These are phyloP conservation scores for Termitomyces titanicus DNA, from an alignment of 768 basidiomycete genomes.

Conservation along the genomic window DNA sequence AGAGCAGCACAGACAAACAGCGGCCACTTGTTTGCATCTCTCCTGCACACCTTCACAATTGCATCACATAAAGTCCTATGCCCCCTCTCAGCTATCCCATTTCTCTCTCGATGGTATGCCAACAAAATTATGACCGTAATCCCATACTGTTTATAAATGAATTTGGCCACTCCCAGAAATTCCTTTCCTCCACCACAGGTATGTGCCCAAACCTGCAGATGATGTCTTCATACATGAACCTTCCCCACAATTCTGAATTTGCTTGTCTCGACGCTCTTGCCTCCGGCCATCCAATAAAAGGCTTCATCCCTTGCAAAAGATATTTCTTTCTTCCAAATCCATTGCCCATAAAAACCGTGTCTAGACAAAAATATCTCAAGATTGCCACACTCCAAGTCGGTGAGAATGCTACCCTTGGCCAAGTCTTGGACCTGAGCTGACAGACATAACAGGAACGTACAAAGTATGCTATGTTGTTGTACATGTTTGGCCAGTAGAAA, in stretches of 20 bases:
- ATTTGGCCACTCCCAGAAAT: slow-evolving; percentile 21
- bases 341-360: slow-evolving; percentile 26
- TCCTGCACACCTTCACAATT: slow-evolving; percentile 12
- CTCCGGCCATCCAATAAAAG: slow-evolving; percentile 19
- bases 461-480: slow-evolving; percentile 23
- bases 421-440: slow-evolving; percentile 19
- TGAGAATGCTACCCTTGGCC: slow-evolving; percentile 18
- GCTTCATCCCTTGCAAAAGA: slow-evolving; percentile 23
- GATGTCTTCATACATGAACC: slow-evolving; percentile 27
- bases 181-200: slow-evolving; percentile 24
- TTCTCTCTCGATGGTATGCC: slow-evolving; percentile 21
- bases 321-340: slow-evolving; percentile 19
- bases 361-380: slow-evolving; percentile 22
- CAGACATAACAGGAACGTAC: slow-evolving; percentile 29
- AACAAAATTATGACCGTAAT: slow-evolving; percentile 23
- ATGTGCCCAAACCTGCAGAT: slow-evolving; percentile 19
- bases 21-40: slow-evolving; percentile 20
- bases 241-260: slow-evolving; percentile 14
- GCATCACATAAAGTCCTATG: slow-evolving; percentile 21
- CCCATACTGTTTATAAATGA: slow-evolving; percentile 19
- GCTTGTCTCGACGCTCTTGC: slow-evolving; percentile 11
- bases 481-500: slow-evolving; percentile 35
- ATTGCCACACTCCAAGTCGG: slow-evolving; percentile 17
- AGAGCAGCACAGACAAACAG: slow-evolving; percentile 19
- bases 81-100: slow-evolving; percentile 24